Conservation (phyloP, 2,329 filamentous ascomycete species). For the Paracorniculantispora psalliotae region DNA sequence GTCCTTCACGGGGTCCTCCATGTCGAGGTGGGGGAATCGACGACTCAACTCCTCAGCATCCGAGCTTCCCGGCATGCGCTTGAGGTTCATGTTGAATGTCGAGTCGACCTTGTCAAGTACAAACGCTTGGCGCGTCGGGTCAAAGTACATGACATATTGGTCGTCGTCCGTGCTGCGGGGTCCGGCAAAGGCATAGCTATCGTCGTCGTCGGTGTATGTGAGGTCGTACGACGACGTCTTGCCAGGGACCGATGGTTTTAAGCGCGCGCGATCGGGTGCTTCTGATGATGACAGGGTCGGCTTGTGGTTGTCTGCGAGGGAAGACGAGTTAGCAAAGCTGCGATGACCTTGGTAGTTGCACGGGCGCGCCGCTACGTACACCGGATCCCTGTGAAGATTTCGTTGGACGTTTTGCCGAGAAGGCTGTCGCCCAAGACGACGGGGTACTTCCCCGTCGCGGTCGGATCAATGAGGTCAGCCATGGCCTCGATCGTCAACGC, state of each 20-base stretch:
- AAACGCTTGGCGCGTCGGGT: constrained; percentile 68
- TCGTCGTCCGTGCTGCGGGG: constrained; percentile 50
- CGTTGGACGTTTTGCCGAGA: constrained; percentile 50
- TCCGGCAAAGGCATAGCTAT: constrained; percentile 57
- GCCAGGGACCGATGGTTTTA: constrained; percentile 46
- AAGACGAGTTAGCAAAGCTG: constrained; percentile 3
- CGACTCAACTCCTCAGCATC: constrained; percentile 59
- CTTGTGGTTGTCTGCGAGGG: constrained; percentile 56
- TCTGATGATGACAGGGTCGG: constrained; percentile 46
- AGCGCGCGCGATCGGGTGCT: constrained; percentile 42
- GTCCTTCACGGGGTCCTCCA: constrained; percentile 22
- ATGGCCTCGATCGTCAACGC: constrained; percentile 18
- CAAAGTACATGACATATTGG: constrained; percentile 69
- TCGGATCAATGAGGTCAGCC: constrained; percentile 51
- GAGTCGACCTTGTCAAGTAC: constrained; percentile 77
- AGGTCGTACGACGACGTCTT: constrained; percentile 53
- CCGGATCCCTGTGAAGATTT: constrained; percentile 55
- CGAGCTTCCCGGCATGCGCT: constrained; percentile 59
- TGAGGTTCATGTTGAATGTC: constrained; percentile 84
- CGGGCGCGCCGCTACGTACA: constrained; percentile 44
- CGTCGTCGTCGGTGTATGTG: constrained; percentile 48
- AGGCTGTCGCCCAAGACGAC: constrained; percentile 60
- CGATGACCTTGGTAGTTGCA: neutral
- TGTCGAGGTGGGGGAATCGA: constrained; percentile 61
- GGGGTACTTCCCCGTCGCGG: constrained; percentile 56